Evolutionary conservation across 2,329 filamentous ascomycete species (phyloP), one percentile per base, ranked within the genome.

Genomic region (Curvularia verruculosa): DNA sequence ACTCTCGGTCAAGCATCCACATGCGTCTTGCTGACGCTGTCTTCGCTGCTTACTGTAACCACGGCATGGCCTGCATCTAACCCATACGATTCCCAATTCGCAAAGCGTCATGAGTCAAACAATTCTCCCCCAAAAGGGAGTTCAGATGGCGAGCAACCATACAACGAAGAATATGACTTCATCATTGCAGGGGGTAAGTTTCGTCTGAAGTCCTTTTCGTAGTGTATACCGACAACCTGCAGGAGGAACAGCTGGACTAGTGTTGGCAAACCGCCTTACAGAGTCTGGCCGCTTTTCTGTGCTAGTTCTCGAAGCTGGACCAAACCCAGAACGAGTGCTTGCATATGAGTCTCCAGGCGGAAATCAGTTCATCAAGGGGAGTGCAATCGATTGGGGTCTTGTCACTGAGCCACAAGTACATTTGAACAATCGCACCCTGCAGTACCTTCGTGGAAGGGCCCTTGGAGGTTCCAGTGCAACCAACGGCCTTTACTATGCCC

Each of bases 401-500:
- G 39, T 60, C 2, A 74, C 70, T 3, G 58, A 59, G 13, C 76
- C 55, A 9, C 64, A 68, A 29, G 63, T 61, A 44, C 58, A 66
- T 29, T 39, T 71, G 23, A 62, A 62, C 19, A 62, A 61, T 28
- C 63, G 70, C 15, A 67, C 60, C 1, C 47, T 72, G 0, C 62
- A 66, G 21, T 72, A 70, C 50, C 59, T 67, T 9, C 68, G 61
- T 40, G 70, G 69, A 37, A 58, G 62, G 26, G 36, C 56, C 3
- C 59, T 77, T 1, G 75, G 76, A 34, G 76, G 76, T 1, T 70
- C 71, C 21, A 69, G 65, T 26, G 65, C 67, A 0, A 70, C 70
- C 8, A 78, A 78, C 60, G 70, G 72, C 21, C 64, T 78, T 50
- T 66, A 68, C 39, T 76, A 74, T 44, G 68, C 68, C 24, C 65